A percentile compares a stretch with the other conserved stretches of the same genome.
These are phyloP conservation scores for Saururus chinensis DNA, from an alignment of 164 flowering plant species.

Conservation along the genomic window DNA sequence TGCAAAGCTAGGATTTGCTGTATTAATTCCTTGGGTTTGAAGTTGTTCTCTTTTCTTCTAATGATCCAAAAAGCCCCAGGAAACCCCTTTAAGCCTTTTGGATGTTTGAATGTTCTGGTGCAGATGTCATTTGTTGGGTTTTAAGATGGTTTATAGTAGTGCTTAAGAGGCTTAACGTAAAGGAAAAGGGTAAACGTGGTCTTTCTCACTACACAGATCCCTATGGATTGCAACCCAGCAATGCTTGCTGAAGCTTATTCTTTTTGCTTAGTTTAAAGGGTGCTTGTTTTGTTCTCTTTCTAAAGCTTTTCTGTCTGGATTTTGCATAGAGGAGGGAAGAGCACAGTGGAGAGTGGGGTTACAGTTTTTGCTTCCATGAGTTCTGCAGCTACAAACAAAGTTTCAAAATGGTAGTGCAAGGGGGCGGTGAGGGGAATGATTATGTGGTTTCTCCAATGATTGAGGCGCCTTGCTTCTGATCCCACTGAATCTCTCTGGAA, in stretches of 20 bases:
- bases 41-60: not conserved
- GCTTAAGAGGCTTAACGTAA: conserved; percentile 15
- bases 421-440: conserved; percentile 28
- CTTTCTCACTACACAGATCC: conserved; percentile 76
- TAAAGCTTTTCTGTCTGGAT: conserved; percentile 6
- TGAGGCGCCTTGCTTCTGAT: conserved; percentile 30
- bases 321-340: conserved; percentile 5
- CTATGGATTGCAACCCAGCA: conserved; percentile 45
- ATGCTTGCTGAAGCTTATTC: conserved; percentile 46
- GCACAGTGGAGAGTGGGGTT: not conserved
- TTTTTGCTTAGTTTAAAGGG: conserved; percentile 58
- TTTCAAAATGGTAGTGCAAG: not conserved
- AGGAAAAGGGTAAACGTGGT: conserved; percentile 17
- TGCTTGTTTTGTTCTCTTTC: conserved; percentile 24
- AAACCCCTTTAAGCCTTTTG: conserved; percentile 1
- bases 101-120: conserved; percentile 2
- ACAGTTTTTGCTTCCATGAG: not conserved
- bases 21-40: not conserved
- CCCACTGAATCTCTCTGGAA: not conserved
- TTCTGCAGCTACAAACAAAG: not conserved
- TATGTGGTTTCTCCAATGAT: conserved; percentile 47
- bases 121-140: conserved; percentile 5
- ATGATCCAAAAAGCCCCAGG: not conserved
- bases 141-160: conserved; percentile 15
- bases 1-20: not conserved